Base-by-base conservation (phyloP, 148 eudicot genomes). In the Diospyros lotus region DNA sequence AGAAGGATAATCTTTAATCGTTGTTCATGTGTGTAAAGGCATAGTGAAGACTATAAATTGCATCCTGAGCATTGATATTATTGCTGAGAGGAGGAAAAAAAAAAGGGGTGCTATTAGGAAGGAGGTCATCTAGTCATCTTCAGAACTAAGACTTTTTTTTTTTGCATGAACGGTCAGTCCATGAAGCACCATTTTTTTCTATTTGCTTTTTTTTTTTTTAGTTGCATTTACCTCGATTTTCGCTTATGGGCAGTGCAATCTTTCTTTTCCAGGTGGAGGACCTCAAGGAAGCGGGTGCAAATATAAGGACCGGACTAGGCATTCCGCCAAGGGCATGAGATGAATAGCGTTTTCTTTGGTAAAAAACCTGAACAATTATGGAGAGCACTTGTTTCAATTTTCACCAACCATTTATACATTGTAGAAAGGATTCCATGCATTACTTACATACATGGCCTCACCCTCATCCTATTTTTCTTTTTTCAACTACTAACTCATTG, bases 201-300 rank as follows among this genome's bases (percentile, higher is more conserved):
- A 7, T 62, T 39, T 12, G 11, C n/a, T 18, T n/a, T 39, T 48
- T 40, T 69, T 9, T 52, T 17, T 54, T 46, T 14, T 42, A n/a
- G 42, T 66, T 7, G 41, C 18, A 63, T 73, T 66, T 51, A 18
- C 43, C 4, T 28, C 4, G 15, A 38, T 56, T 55, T 58, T 41
- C 42, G 43, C 58, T 58, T 62, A 38, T 15, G 12, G 52, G 45
- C 38, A 28, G 28, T 74, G 58, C 28, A 44, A 66, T 17, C 60
- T 48, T 64, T 74, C 17, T 17, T 66, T 58, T 74, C 39, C 69
- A 85, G 91, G 87, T 83, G 71, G 77, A 88, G 59, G 91, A 88
- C 68, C 5, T 84, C 68, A 76, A 81, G 80, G 65, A 76, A 73
- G 66, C 74, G 39, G 91, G 91, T 39, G 77, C 85, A 66, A 85